phyloP scores from a whole-genome alignment of 1,284 basidiomycete genomes.

The Coriolopsis trogii region DNA sequence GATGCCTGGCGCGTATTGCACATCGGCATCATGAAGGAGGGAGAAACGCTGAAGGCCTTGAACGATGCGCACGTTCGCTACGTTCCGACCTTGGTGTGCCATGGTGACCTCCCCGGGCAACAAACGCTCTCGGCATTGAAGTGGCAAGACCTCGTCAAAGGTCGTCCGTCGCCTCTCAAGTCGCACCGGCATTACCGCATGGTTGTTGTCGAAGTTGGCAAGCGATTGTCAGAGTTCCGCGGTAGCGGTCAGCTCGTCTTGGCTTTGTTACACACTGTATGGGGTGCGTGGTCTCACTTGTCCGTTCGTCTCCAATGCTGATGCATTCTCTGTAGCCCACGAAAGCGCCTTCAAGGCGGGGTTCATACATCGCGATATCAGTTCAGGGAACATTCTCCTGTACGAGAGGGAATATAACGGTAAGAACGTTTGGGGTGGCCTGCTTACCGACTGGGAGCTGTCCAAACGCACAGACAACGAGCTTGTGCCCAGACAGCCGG shows the following conservation, averaged over 20 bases:
- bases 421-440: not conserved
- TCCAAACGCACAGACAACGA: not conserved
- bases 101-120: slow-evolving; percentile 1
- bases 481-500: not conserved
- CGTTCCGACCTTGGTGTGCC: slow-evolving; percentile 5
- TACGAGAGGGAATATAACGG: not conserved
- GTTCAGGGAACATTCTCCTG: slow-evolving; percentile 7
- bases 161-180: not conserved
- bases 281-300: not conserved
- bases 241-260: not conserved
- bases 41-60: not conserved
- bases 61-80: not conserved
- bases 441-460: slow-evolving; percentile 10
- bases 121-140: not conserved
- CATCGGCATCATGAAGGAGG: not conserved
- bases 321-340: not conserved
- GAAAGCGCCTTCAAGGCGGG: not conserved
- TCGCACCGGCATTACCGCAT: slow-evolving; percentile 16
- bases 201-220: slow-evolving; percentile 15
- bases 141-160: not conserved
- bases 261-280: not conserved
- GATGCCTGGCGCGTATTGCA: slow-evolving; percentile 6
- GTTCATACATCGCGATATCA: slow-evolving; percentile 13
- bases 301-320: not conserved
- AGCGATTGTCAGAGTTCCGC: slow-evolving; percentile 5